Conservation (phyloP, 2,329 filamentous ascomycete species). For the Pseudogymnoascus sp. region DNA sequence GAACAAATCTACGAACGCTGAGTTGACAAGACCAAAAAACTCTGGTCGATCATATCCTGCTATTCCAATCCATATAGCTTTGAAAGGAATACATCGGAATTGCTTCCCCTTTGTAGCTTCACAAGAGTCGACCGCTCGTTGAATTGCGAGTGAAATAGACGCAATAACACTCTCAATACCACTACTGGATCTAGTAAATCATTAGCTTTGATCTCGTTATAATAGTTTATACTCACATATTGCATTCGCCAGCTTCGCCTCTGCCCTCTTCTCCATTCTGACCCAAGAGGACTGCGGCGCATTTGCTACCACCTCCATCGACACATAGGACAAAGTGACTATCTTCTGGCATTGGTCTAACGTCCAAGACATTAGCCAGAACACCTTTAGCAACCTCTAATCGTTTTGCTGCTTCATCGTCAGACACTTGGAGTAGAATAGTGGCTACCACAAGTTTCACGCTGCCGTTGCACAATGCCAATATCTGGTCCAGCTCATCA, state of each 20-base stretch:
- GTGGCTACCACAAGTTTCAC: constrained; percentile 25
- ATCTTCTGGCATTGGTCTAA: neutral
- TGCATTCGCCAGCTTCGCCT: constrained; percentile 33
- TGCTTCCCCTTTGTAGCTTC: constrained; percentile 12
- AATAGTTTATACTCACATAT: constrained; percentile 27
- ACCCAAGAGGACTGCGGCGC: constrained; percentile 32
- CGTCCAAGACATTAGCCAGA: neutral
- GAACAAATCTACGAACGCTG: constrained; percentile 26
- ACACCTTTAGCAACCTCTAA: neutral
- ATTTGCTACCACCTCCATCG: constrained; percentile 38
- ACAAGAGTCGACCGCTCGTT: constrained; percentile 22
- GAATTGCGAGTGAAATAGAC: constrained; percentile 24
- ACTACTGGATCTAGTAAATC: constrained; percentile 20
- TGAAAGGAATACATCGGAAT: constrained; percentile 18
- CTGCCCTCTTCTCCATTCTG: constrained; percentile 21
- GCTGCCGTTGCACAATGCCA: constrained; percentile 25
- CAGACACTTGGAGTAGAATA: constrained; percentile 8
- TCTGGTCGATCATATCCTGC: constrained; percentile 35
- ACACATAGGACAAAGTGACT: constrained; percentile 30
- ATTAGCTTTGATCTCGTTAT: constrained; percentile 11
- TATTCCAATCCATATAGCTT: constrained; percentile 33
- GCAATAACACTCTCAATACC: constrained; percentile 26
- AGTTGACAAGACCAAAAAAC: constrained; percentile 24
- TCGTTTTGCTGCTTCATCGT: constrained; percentile 20
- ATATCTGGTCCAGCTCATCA: constrained; percentile 25